Base-by-base conservation (phyloP, 805 yeast species). In the Zygoascus biomembranicola region DNA sequence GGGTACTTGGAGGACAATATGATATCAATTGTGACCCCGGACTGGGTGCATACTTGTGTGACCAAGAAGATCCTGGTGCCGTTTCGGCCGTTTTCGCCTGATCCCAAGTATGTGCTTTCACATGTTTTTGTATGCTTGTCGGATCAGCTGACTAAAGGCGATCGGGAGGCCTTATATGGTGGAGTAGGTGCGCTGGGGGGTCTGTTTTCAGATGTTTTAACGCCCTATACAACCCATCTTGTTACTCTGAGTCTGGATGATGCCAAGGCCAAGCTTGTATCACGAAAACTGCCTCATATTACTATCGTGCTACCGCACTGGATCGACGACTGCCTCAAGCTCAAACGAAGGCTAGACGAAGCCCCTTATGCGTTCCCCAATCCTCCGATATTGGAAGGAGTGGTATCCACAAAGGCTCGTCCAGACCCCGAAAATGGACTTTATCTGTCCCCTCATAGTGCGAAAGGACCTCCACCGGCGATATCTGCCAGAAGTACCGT, bases 111-210 rank as follows among this genome's bases (percentile, higher is more conserved):
- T 55, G 77, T 87, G 57, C 73, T 92, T 63, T 81, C 80, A 55
- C 77, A 79, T 51, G 77, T 80, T 16, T 78, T 79, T 57, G 70
- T 88, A 1, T 80, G 88, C 55, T 75, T 81, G 13, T 81, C 86
- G 8, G 78, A 79, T 28, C 32, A 32, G 14, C 66, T 80, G 26
- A 75, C 83, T 0, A 71, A 71, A 1, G 80, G 81, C 3, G 89
- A 84, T 57, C 75, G 78, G 47, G 90, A 83, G 52, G 80, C 79
- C n/a, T 74, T 87, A 14, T 77, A 81, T 58, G 83, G 82, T 6
- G 87, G 85, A 0, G 84, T 84, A 1, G 68, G 78, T 19, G 82
- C 87, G 0, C 75, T 87, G 55, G 98, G 97, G 1, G 98, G 96
- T 2, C 82, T 79, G 35, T 81, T 74, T 62, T 70, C 80, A 43